phyloP scores from a whole-genome alignment of 2,329 filamentous ascomycete genomes.

The Colletotrichum karsti region DNA sequence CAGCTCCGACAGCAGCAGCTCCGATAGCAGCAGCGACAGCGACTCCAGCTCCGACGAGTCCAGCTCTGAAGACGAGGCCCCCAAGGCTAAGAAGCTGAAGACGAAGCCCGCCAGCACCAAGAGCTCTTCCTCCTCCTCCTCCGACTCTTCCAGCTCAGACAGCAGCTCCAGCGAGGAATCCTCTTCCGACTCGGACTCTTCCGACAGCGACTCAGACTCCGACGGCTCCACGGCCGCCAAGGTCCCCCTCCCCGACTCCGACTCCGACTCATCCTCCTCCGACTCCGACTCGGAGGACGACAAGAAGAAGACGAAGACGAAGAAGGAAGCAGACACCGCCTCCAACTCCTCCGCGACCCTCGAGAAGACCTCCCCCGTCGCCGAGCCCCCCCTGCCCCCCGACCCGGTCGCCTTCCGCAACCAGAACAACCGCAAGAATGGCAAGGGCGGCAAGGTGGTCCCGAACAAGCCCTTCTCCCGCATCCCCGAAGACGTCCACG shows the following conservation, averaged over 20 bases:
- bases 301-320: constrained; percentile 30
- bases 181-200: constrained; percentile 45
- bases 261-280: constrained; percentile 46
- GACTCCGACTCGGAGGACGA: constrained; percentile 40
- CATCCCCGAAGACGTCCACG: constrained; percentile 73
- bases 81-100: constrained; percentile 62
- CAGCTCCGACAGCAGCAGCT: constrained; percentile 30
- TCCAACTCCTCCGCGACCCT: constrained; percentile 56
- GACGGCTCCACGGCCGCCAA: not conserved
- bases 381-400: constrained; percentile 61
- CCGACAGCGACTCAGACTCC: constrained; percentile 38
- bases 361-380: constrained; percentile 58
- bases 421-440: constrained; percentile 45
- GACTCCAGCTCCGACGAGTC: constrained; percentile 46
- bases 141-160: constrained; percentile 37
- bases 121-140: constrained; percentile 43
- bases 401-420: constrained; percentile 48
- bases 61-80: constrained; percentile 55
- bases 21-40: constrained; percentile 39
- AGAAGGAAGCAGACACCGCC: constrained; percentile 39
- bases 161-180: constrained; percentile 40
- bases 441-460: constrained; percentile 58
- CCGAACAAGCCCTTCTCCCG: constrained; percentile 79
- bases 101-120: constrained; percentile 43
- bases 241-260: constrained; percentile 35